Conservation (phyloP, 2,329 filamentous ascomycete genomes). For the Myriangium duriaei region DNA sequence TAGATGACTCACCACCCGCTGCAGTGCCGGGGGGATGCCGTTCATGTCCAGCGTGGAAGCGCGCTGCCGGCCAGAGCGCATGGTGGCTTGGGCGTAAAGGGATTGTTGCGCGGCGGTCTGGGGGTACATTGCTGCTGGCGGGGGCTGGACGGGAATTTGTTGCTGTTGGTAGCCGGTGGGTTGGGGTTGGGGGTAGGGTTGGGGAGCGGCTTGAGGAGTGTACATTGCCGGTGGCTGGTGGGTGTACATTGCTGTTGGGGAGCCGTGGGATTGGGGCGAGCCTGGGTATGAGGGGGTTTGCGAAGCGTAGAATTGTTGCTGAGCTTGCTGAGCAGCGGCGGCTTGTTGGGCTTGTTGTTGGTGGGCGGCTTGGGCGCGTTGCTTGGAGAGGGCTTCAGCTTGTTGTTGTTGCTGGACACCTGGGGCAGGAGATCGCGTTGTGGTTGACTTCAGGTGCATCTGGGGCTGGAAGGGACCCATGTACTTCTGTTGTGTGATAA, state of each 20-base stretch:
- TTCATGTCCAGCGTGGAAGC: conserved; percentile 88
- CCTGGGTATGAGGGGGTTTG: conserved; percentile 36
- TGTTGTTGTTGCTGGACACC: conserved; percentile 94
- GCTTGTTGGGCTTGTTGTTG: conserved; percentile 34
- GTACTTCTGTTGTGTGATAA: conserved; percentile 97
- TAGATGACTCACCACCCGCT: conserved; percentile 88
- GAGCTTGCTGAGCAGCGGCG: conserved; percentile 32
- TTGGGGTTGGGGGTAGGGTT: conserved; percentile 52
- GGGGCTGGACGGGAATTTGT: conserved; percentile 42
- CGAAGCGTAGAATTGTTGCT: conserved; percentile 30
- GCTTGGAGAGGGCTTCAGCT: conserved; percentile 86
- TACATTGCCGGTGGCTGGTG: conserved; percentile 48
- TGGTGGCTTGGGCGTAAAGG: conserved; percentile 60
- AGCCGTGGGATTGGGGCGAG: conserved; percentile 17
- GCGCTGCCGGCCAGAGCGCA: conserved; percentile 69
- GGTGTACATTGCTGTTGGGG: conserved; percentile 49
- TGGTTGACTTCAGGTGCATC: conserved; percentile 87
- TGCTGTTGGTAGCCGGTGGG: conserved; percentile 48
- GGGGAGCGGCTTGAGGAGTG: conserved; percentile 54
- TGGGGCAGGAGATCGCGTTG: conserved; percentile 77
- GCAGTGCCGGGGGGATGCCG: conserved; percentile 82
- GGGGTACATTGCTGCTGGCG: conserved; percentile 23
- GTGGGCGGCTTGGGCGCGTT: conserved; percentile 51
- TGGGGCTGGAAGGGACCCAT: conserved; percentile 92
- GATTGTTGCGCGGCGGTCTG: conserved; percentile 51